Evolutionary conservation across 2,329 filamentous ascomycete genomes (phyloP), one percentile per base, ranked within the genome.

Genomic region (Aspergillus phoenicis): DNA sequence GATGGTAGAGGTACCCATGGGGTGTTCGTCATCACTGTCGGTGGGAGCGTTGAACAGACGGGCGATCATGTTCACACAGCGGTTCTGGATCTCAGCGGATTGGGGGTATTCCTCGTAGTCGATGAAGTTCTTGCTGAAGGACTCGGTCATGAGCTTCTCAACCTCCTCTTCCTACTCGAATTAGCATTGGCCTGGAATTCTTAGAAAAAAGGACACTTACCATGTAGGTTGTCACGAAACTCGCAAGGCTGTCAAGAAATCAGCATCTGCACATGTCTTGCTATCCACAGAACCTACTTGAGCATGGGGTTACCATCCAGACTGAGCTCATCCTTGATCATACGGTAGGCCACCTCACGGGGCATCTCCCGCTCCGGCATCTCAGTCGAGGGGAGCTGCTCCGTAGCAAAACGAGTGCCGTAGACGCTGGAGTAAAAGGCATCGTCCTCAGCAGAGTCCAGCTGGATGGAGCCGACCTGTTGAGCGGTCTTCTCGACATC

Each of bases 171-270:
- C 93, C 90, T 91, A 68, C 49, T 59, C 36, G 6, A 10, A n/a
- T 59, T 22, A 63, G 62, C 26, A 41, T 38, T 22, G 38, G 15
- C 10, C 11, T 11, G 15, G 1, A 30, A 6, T 24, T 41, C 5
- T 4, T 13, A 15, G 8, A 8, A 8, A 30, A 30, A 24, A 10
- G 26, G 28, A 5, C 24, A 64, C 79, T 68, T 82, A 91, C 90
- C 93, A 97, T 97, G 82, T 96, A 97, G 0, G 94, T 97, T 1
- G 93, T 97, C 66, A 97, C 93, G 73, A 98, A 98, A 39, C 89
- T 93, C 30, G 94, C 93, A 70, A 98, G 79, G 77, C 91, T 95
- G 65, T 17, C 22, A 22, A 33, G 6, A 17, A 43, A 62, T 61
- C 57, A 59, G 55, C 36, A 8, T 6, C 2, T 13, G 2, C 4